phyloP scores from a whole-genome alignment of 108 stramenopile genomes.

The Pelagomonas calceolata region DNA sequence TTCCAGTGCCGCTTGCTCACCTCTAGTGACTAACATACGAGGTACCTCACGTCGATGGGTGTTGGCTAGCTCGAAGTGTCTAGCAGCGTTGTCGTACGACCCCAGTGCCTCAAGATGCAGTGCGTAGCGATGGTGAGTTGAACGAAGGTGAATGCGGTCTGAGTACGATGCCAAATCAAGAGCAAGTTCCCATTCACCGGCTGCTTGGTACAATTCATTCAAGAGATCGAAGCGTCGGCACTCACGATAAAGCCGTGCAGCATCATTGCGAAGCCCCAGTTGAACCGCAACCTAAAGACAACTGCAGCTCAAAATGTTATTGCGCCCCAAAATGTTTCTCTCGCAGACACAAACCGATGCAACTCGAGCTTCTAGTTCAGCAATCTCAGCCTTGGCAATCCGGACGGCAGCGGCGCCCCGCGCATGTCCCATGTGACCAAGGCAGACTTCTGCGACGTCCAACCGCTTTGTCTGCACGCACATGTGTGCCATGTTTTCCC shows the following conservation, averaged over 20 bases:
- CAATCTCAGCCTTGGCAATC: slow-evolving; percentile 29
- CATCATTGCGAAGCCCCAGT: slow-evolving; percentile 49
- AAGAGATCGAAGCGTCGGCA: slow-evolving; percentile 49
- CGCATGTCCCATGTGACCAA: slow-evolving; percentile 50
- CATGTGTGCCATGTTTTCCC: slow-evolving; percentile 62
- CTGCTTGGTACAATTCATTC: slow-evolving; percentile 39
- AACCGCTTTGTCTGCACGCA: slow-evolving; percentile 56
- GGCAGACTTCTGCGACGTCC: slow-evolving; percentile 61
- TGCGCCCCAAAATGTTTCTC: too few relatives aligned
- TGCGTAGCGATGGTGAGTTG: slow-evolving; percentile 40
- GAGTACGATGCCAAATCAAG: slow-evolving; percentile 34
- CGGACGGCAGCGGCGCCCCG: slow-evolving; percentile 46
- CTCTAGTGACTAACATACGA: slow-evolving; percentile 40
- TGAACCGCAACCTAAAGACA: slow-evolving; percentile 57
- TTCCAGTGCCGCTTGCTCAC: slow-evolving; percentile 40
- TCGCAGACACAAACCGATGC: too few relatives aligned
- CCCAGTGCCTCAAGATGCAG: slow-evolving; percentile 27
- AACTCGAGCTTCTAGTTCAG: slow-evolving; percentile 35
- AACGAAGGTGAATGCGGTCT: slow-evolving; percentile 48
- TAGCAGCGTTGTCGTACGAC: slow-evolving; percentile 23
- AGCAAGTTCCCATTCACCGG: slow-evolving; percentile 46
- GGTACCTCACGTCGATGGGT: slow-evolving; percentile 40
- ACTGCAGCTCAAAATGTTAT: too few relatives aligned
- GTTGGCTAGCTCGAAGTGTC: slow-evolving; percentile 36
- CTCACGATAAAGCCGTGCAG: slow-evolving; percentile 43